phyloP scores from a whole-genome alignment of 1,284 basidiomycete genomes.

The Microbotryomycetes sp. region DNA sequence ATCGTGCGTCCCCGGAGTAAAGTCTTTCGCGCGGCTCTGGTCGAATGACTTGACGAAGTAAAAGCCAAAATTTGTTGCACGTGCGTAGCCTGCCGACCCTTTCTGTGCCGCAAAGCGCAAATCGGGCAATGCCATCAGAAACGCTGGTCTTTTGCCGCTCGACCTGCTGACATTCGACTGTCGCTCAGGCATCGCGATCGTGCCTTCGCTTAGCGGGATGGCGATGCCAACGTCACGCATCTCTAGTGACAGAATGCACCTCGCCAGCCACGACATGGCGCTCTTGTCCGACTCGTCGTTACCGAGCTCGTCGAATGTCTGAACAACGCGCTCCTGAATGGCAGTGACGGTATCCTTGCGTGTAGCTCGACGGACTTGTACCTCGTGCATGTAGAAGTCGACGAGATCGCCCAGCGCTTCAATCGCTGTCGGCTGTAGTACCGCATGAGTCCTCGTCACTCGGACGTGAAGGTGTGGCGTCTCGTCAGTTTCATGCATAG shows the following conservation, averaged over 20 bases:
- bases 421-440: conserved; percentile 84
- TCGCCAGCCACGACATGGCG: conserved; percentile 55
- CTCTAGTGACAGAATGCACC: conserved; percentile 57
- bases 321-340: conserved; percentile 67
- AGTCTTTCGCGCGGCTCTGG: conserved; percentile 61
- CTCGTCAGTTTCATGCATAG: not conserved
- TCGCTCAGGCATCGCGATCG: conserved; percentile 43
- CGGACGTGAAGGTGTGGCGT: conserved; percentile 46
- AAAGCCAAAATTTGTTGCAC: conserved; percentile 63
- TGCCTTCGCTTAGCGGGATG: conserved; percentile 54
- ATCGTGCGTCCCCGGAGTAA: conserved; percentile 59
- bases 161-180: conserved; percentile 23
- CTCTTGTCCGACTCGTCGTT: conserved; percentile 34
- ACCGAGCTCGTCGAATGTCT: conserved; percentile 50
- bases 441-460: conserved; percentile 71
- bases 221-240: conserved; percentile 71
- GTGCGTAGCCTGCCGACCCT: conserved; percentile 69
- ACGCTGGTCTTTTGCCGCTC: conserved; percentile 57
- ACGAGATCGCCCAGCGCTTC: conserved; percentile 79
- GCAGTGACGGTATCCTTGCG: conserved; percentile 65
- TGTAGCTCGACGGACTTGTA: conserved; percentile 61
- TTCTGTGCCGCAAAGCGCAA: conserved; percentile 63
- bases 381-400: conserved; percentile 74
- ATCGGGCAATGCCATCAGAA: conserved; percentile 70
- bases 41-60: conserved; percentile 79